Percentiles rank a stretch among this genome's conserved stretches.
These are phyloP conservation scores for Colletotrichum filicis DNA, from an alignment of 2,329 filamentous ascomycete genomes.

Conservation along the genomic window DNA sequence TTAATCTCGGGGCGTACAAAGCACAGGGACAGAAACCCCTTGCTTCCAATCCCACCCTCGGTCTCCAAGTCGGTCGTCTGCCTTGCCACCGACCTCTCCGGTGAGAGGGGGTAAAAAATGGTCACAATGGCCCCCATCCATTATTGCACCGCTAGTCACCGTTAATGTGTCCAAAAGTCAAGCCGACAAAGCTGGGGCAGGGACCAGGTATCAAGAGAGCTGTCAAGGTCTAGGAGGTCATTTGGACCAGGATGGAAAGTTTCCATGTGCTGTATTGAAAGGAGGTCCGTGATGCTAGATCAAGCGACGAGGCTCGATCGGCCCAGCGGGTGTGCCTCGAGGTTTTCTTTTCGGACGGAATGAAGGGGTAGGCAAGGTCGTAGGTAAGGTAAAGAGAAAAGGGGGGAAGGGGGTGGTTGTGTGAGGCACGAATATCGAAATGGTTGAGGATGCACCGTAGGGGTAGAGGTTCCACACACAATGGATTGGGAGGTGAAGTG, in stretches of 20 bases:
- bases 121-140: constrained; percentile 7
- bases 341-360: neutral
- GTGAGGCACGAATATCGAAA: neutral
- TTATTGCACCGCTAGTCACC: constrained; percentile 5
- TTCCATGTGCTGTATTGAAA: neutral
- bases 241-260: neutral
- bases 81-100: neutral
- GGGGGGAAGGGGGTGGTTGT: neutral
- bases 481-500: neutral
- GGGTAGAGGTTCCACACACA: neutral
- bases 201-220: neutral
- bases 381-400: neutral
- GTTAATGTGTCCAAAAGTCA: constrained; percentile 6
- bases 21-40: neutral
- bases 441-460: neutral
- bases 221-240: neutral
- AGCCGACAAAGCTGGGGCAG: neutral
- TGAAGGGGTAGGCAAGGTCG: neutral
- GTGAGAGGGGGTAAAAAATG: neutral
- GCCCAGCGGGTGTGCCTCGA: constrained; percentile 4
- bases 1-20: neutral
- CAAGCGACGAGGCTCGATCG: constrained; percentile 6
- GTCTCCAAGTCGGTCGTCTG: neutral
- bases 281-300: constrained; percentile 21
- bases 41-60: neutral